Evolutionary conservation across 805 yeast species (phyloP).

Genomic region (Jamesozyma hellenica): DNA sequence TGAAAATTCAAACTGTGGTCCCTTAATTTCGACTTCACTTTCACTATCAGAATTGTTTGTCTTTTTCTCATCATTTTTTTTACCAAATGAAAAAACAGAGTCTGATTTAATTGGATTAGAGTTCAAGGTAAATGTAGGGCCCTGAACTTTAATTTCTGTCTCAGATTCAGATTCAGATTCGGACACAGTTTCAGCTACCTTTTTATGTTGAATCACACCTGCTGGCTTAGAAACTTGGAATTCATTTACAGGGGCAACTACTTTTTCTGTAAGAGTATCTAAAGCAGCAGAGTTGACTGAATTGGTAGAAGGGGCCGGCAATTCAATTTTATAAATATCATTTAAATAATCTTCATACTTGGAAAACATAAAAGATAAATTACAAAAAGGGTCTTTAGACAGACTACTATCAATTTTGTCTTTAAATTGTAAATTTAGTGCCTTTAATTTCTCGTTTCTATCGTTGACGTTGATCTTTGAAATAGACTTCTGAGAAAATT

Average conservation of each 20-base stretch:
- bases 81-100: slow-evolving; percentile 41
- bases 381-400: slow-evolving; percentile 39
- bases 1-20: slow-evolving; percentile 34
- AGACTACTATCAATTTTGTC: slow-evolving; percentile 37
- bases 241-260: neutral
- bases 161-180: slow-evolving; percentile 27
- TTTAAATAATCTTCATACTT: slow-evolving; percentile 49
- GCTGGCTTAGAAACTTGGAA: neutral
- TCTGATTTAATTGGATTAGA: slow-evolving; percentile 40
- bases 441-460: slow-evolving; percentile 43
- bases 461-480: slow-evolving; percentile 13
- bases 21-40: slow-evolving; percentile 27
- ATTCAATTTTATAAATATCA: slow-evolving; percentile 14
- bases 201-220: neutral
- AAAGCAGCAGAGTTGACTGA: neutral
- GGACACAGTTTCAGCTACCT: slow-evolving; percentile 1
- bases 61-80: slow-evolving; percentile 14
- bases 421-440: slow-evolving; percentile 53
- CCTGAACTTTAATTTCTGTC: slow-evolving; percentile 57
- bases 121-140: slow-evolving; percentile 51
- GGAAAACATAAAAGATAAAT: slow-evolving; percentile 44
- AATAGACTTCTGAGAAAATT: slow-evolving; percentile 5
- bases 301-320: neutral
- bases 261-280: neutral
- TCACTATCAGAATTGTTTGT: slow-evolving; percentile 28